Evolutionary conservation across 2,329 filamentous ascomycete genomes (phyloP), one percentile per base, ranked within the genome.

Genomic region (Volutella citrinella): DNA sequence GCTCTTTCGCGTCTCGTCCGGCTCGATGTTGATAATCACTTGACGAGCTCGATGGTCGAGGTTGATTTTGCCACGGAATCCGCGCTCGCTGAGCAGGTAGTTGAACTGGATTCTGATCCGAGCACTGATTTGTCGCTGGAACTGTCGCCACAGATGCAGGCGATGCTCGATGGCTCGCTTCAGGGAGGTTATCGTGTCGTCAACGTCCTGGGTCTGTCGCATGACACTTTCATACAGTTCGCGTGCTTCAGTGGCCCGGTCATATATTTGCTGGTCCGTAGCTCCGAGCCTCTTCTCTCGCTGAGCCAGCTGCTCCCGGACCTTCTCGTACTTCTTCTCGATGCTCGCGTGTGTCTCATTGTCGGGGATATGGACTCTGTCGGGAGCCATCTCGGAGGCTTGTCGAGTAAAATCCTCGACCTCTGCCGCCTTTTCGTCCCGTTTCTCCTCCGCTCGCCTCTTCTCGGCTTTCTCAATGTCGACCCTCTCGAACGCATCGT

Each of bases 81-180:
- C 83, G 52, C 93, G 82, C 63, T 97, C 90, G 54, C 82, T 87
- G 38, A 98, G 77, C 11, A 97, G 75, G 55, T 93, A 94, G 32
- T 78, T 83, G 63, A 98, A 98, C 42, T 87, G 87, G 33, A 84
- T 82, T 30, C 88, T 82, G 27, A 93, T 87, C 35, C 85, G 80
- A n/a, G 84, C 79, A 22, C 89, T 91, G 52, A 98, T 96, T 48
- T 82, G 78, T 17, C 81, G 76, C 51, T 91, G 84, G 62, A 98
- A 97, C 31, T 76, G 71, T 36, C 78, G 73, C 85, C 89, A 98
- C 49, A 88, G 81, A 18, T 72, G 66, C 36, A 86, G 74, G 12
- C 93, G 86, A 36, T 83, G 68, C 9, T 68, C 63, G 24, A 95
- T 76, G 1, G 88, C 79, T 19, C 69, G 52, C 48, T 76, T 75